Evolutionary conservation across 129 eudicot species (phyloP).

Genomic region (Pulicaria dysenterica): DNA sequence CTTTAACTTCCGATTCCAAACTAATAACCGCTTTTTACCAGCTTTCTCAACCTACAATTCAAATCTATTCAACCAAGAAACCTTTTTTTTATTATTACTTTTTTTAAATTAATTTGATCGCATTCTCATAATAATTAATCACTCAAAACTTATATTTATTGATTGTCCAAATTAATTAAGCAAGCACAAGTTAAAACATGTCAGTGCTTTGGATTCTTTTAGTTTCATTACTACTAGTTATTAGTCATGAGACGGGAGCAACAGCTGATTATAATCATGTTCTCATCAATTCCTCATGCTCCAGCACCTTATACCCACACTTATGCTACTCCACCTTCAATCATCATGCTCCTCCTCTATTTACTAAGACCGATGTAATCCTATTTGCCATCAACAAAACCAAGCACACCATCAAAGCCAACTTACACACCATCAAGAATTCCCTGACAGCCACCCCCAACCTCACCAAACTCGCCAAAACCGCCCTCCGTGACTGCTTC

Average conservation of each 20-base stretch:
- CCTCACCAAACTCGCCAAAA: conserved; percentile 50
- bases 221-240: not conserved
- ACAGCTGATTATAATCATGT: not conserved
- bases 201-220: not conserved
- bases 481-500: conserved; percentile 68
- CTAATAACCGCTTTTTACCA: not conserved
- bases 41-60: not conserved
- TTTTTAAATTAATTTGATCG: too few relatives aligned
- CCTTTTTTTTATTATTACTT: too few relatives aligned
- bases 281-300: conserved; percentile 43
- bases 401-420: conserved; percentile 38
- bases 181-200: too few relatives aligned
- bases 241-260: conserved; percentile 1
- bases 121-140: too few relatives aligned
- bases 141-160: too few relatives aligned
- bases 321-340: conserved; percentile 55
- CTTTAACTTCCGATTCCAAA: conserved; percentile 6
- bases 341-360: not conserved
- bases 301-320: conserved; percentile 59
- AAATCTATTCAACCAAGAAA: not conserved
- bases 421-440: conserved; percentile 44
- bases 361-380: conserved; percentile 52
- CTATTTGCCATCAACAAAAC: conserved; percentile 55
- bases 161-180: too few relatives aligned
- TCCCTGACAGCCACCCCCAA: conserved; percentile 21